Base-by-base conservation (phyloP, 2,329 filamentous ascomycete genomes). In the Paraphoma chrysanthemicola region DNA sequence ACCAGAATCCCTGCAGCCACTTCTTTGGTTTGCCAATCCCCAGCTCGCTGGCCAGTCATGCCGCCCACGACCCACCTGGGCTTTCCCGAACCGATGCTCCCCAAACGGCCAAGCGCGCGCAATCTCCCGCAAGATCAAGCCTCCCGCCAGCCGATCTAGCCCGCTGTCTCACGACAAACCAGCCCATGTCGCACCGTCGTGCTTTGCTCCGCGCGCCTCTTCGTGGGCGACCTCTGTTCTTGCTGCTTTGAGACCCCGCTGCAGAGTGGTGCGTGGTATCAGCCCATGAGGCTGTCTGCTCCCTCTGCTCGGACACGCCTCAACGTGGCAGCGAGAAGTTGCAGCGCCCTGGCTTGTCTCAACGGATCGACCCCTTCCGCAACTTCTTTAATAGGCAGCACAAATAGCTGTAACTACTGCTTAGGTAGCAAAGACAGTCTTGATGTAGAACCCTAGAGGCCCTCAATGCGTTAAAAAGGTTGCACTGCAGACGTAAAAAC, bases 91-190 rank as follows among this genome's bases (percentile, higher is more conserved):
- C 38, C 57, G 48, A 54, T 44, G 39, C 39, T 46, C 42, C 46
- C 46, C 33, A 10, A 36, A 36, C 33, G 33, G 33, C 33, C 33
- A 36, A 36, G 33, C 33, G 33, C 9, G 53, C 57, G 48, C 60
- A 62, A 54, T 51, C 59, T 57, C 57, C 52, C 57, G 54, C 48
- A 33, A n/a, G 30, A 39, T 30, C n/a, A 39, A 33, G 11, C 30
- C 6, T 46, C 56, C 52, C 44, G 29, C 38, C 44, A 7, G 56
- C 47, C 44, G 53, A 62, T 62, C 56, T 39, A 50, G 45, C 48
- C 50, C 51, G 51, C 59, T 45, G 17, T 47, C 36, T 47, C 44
- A 47, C 42, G 51, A 51, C 46, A 43, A 47, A 47, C 23, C 29
- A 50, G 45, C 38, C 29, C 39, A 31, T 41, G 28, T 39, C 28